These are phyloP conservation scores for Dothideomycetes sp. DNA, from an alignment of 2,329 filamentous ascomycete species.

Conservation along the genomic window DNA sequence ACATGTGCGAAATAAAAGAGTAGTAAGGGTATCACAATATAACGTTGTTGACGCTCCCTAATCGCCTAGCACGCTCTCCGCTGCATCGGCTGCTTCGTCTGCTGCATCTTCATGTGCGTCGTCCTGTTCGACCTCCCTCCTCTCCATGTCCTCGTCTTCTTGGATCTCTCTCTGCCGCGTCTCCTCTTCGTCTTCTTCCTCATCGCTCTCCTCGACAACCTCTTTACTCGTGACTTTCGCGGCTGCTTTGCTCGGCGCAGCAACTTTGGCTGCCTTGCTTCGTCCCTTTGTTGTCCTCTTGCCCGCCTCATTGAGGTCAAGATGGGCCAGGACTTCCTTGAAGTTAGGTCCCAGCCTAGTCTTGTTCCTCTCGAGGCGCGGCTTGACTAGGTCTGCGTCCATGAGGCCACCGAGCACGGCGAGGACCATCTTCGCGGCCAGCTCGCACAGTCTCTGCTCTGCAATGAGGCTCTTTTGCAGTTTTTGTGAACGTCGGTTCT, in stretches of 20 bases:
- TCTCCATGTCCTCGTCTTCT: slow-evolving; percentile 15
- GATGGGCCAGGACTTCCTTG: slow-evolving; percentile 68
- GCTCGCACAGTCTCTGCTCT: slow-evolving; percentile 75
- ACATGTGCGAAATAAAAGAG: no score
- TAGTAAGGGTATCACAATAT: no score
- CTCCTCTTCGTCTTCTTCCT: slow-evolving; percentile 9
- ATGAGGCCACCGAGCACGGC: slow-evolving; percentile 66
- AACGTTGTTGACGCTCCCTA: background rate
- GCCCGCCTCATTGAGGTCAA: slow-evolving; percentile 52
- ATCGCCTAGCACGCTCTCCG: slow-evolving; percentile 11
- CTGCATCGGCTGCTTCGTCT: slow-evolving; percentile 15
- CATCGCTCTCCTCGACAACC: slow-evolving; percentile 11
- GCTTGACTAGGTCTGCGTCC: slow-evolving; percentile 55
- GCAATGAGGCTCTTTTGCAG: slow-evolving; percentile 52
- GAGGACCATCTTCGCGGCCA: slow-evolving; percentile 75
- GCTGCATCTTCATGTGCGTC: slow-evolving; percentile 18
- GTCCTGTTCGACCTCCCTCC: slow-evolving; percentile 20
- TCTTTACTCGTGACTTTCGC: slow-evolving; percentile 31
- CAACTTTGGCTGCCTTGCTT: slow-evolving; percentile 16
- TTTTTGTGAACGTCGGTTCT: slow-evolving; percentile 49
- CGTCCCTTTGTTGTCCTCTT: slow-evolving; percentile 33
- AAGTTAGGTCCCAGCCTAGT: slow-evolving; percentile 73
- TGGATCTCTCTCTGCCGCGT: background rate
- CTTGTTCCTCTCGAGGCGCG: slow-evolving; percentile 68
- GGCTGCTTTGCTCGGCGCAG: slow-evolving; percentile 11